Evolutionary conservation across 257 asterid species (phyloP).

Genomic region (Linderniella brevidens): DNA sequence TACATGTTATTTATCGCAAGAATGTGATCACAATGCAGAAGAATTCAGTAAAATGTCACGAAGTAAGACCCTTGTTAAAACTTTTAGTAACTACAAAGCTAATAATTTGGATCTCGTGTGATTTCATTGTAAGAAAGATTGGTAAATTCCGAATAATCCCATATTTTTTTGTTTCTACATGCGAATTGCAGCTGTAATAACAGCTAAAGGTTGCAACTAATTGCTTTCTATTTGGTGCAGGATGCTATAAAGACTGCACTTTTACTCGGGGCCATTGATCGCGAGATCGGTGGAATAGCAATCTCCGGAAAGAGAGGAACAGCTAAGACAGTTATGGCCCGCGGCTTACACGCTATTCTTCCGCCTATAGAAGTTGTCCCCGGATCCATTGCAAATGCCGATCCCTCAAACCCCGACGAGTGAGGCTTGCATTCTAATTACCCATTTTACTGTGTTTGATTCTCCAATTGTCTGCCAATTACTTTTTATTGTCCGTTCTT

Average conservation of each 20-base stretch:
- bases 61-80: too few species aligned
- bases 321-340: constrained; percentile 97
- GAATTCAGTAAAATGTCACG: too few species aligned
- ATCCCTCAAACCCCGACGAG: constrained; percentile 71
- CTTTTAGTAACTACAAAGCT: too few species aligned
- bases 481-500: too few species aligned
- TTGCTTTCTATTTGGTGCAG: constrained; percentile 18
- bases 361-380: constrained; percentile 90
- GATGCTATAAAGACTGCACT: constrained; percentile 97
- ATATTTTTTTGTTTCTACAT: too few species aligned
- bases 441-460: constrained; percentile 2
- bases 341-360: constrained; percentile 91
- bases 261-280: constrained; percentile 91
- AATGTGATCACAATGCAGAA: too few species aligned
- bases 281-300: constrained; percentile 95
- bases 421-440: constrained; percentile 29
- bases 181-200: too few species aligned
- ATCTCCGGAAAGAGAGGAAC: constrained; percentile 97
- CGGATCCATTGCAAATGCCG: constrained; percentile 78
- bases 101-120: too few species aligned
- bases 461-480: neutral
- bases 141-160: too few species aligned
- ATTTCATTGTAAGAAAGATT: too few species aligned
- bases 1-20: too few species aligned
- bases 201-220: too few species aligned